Percentiles rank a stretch among this genome's conserved stretches.
Conservation (phyloP, 768 basidiomycete genomes). For the Lactarius sanguifluus region DNA sequence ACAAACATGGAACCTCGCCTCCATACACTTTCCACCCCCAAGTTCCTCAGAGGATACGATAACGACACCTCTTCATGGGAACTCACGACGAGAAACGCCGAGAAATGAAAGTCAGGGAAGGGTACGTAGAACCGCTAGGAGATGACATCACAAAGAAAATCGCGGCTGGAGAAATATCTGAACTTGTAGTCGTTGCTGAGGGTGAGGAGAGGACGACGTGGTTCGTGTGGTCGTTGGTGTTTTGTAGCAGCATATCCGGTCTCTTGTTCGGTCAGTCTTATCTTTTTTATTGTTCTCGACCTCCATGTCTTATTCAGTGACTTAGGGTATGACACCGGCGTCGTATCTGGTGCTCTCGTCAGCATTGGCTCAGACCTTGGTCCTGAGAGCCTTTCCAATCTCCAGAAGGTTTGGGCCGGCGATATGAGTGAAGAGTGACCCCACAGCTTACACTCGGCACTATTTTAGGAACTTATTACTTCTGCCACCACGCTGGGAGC, state of each 20-base stretch:
- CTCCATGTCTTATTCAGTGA: not conserved
- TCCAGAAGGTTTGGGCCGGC: conserved; percentile 53
- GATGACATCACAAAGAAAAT: conserved; percentile 16
- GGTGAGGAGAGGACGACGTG: conserved; percentile 65
- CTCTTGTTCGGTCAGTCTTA: conserved; percentile 62
- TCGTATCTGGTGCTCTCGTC: conserved; percentile 79
- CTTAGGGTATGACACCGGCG: conserved; percentile 73
- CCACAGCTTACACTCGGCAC: not conserved
- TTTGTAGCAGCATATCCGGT: conserved; percentile 73
- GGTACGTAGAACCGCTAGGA: not conserved
- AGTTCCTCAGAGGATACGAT: not conserved
- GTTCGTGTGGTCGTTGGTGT: conserved; percentile 78
- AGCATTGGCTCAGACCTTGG: conserved; percentile 69
- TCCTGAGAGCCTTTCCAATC: conserved; percentile 51
- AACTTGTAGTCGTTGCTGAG: conserved; percentile 58
- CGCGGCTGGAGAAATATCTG: conserved; percentile 52
- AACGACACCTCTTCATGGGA: conserved; percentile 1
- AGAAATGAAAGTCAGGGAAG: not conserved
- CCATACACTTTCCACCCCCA: not conserved
- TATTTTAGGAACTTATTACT: conserved; percentile 70
- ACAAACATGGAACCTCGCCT: not conserved
- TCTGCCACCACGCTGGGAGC: conserved; percentile 78
- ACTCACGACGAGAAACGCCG: conserved; percentile 6
- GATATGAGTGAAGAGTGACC: not conserved
- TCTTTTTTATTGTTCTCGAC: not conserved